These are phyloP conservation scores for Cutaneotrichosporon curvatum DNA, from an alignment of 1,284 basidiomycete species.

Conservation along the genomic window DNA sequence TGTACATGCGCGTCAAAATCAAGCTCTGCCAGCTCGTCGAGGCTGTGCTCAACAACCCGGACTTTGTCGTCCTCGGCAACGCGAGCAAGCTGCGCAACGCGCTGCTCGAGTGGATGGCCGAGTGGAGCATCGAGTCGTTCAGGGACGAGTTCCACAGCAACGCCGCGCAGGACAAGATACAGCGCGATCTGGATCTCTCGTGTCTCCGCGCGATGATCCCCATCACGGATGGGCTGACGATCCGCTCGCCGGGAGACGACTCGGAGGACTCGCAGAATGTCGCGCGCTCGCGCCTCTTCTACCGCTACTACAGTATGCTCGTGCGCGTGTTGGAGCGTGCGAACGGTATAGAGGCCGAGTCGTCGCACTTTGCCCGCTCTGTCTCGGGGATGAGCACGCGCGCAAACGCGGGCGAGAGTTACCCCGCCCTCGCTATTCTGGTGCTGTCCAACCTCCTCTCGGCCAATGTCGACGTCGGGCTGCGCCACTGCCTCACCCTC, in stretches of 20 bases:
- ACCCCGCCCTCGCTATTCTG: slow-evolving; percentile 47
- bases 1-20: slow-evolving; percentile 59
- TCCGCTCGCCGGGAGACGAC: slow-evolving; percentile 56
- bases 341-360: slow-evolving; percentile 15
- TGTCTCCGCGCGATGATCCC: slow-evolving; percentile 65
- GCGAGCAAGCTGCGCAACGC: slow-evolving; percentile 61
- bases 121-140: slow-evolving; percentile 54
- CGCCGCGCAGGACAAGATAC: slow-evolving; percentile 17
- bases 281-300: slow-evolving; percentile 67
- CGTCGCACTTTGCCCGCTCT: slow-evolving; percentile 15
- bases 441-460: slow-evolving; percentile 75
- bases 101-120: slow-evolving; percentile 64
- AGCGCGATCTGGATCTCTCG: slow-evolving; percentile 60
- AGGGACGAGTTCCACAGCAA: slow-evolving; percentile 18
- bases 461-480: slow-evolving; percentile 78
- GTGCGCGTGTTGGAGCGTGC: slow-evolving; percentile 57
- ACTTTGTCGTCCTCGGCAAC: slow-evolving; percentile 59
- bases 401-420: slow-evolving; percentile 10
- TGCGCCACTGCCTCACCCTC: slow-evolving; percentile 76
- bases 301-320: slow-evolving; percentile 63
- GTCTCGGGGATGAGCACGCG: slow-evolving; percentile 17
- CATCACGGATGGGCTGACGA: slow-evolving; percentile 65
- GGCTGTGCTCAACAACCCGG: slow-evolving; percentile 57
- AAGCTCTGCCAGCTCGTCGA: slow-evolving; percentile 72
- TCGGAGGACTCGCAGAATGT: slow-evolving; percentile 61